A percentile compares a stretch with the other conserved stretches of the same genome.
Conservation (phyloP, 495 filamentous ascomycete genomes). For the Penicillium nucicola region DNA sequence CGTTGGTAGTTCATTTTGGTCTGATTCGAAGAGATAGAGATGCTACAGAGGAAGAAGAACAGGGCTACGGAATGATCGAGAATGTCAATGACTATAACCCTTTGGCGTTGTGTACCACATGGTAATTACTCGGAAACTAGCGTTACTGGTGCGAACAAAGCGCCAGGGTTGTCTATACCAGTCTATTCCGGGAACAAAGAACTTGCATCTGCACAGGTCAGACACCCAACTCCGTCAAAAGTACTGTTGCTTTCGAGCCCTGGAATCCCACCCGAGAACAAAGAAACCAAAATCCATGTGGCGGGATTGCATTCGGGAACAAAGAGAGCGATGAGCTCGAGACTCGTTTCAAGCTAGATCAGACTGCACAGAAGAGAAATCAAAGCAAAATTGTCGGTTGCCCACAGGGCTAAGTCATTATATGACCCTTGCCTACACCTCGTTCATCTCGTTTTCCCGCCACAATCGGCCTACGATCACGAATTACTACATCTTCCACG, state of each 20-base stretch:
- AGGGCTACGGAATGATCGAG: no score
- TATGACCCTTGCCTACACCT: no score
- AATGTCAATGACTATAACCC: not conserved
- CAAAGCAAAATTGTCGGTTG: no score
- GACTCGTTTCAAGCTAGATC: not conserved
- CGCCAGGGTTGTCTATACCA: not conserved
- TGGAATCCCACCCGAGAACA: not conserved
- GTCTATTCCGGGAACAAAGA: conserved; percentile 7
- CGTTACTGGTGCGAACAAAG: not conserved
- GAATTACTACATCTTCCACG: not conserved
- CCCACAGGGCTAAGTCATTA: no score
- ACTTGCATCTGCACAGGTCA: not conserved
- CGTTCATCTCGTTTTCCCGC: not conserved
- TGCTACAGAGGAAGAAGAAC: not conserved
- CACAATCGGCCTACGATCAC: not conserved
- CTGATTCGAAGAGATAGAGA: not conserved
- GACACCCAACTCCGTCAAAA: not conserved
- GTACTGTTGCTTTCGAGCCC: not conserved
- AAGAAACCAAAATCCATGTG: not conserved
- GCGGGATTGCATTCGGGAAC: not conserved
- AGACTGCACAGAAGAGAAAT: not conserved
- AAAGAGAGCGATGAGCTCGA: not conserved
- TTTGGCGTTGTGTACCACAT: not conserved
- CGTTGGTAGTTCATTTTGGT: conserved; percentile 4
- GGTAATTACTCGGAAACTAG: not conserved